These are phyloP conservation scores for Heimioporus sp. DNA, from an alignment of 768 basidiomycete genomes.

Conservation along the genomic window DNA sequence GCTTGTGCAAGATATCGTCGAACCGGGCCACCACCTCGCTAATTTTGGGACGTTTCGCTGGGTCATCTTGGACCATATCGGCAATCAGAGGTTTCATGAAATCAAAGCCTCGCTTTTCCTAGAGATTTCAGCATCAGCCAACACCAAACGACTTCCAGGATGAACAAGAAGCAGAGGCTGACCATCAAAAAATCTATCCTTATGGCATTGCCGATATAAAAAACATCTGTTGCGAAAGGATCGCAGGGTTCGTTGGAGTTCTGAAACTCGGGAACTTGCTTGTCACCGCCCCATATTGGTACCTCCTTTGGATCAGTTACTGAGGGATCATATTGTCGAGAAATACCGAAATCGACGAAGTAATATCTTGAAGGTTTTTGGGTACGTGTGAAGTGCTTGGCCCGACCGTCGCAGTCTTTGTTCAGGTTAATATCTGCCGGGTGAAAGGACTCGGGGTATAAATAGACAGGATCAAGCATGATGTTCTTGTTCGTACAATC, in stretches of 20 bases:
- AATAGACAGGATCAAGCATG: conserved; percentile 26
- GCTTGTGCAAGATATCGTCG: not conserved
- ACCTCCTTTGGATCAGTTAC: conserved; percentile 26
- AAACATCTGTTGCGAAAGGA: conserved; percentile 45
- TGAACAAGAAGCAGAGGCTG: not conserved
- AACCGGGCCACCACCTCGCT: conserved; percentile 31
- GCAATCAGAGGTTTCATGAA: conserved; percentile 34
- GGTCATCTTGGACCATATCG: conserved; percentile 37
- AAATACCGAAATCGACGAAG: conserved; percentile 34
- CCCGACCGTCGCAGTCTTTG: conserved; percentile 18
- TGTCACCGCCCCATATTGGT: conserved; percentile 41
- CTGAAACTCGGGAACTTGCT: conserved; percentile 39
- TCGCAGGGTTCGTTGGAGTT: conserved; percentile 24
- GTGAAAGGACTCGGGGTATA: conserved; percentile 30
- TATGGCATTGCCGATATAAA: conserved; percentile 41
- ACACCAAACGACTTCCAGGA: no score
- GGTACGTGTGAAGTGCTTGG: conserved; percentile 30
- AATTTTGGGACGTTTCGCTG: conserved; percentile 34
- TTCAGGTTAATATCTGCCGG: conserved; percentile 11
- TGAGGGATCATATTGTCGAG: conserved; percentile 28
- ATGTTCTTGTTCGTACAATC: conserved; percentile 32
- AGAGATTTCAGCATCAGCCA: no score
- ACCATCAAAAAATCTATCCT: conserved; percentile 33
- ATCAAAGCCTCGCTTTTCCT: conserved; percentile 12
- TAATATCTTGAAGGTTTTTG: conserved; percentile 17